Evolutionary conservation across 2,329 filamentous ascomycete species (phyloP).

Genomic region (Colletotrichum incanum): DNA sequence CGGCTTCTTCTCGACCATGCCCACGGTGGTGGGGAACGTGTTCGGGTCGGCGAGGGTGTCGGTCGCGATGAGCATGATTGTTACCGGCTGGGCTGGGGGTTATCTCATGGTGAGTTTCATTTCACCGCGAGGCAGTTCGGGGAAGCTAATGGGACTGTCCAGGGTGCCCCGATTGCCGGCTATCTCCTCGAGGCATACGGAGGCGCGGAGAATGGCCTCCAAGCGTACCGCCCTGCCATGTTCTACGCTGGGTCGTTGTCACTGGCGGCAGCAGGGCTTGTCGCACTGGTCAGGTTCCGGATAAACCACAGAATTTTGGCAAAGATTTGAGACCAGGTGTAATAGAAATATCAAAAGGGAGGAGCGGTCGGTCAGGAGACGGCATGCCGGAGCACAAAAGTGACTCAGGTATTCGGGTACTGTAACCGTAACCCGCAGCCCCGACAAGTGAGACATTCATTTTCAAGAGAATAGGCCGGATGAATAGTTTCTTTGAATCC

Average conservation of each 20-base stretch:
- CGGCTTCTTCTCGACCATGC: conserved; percentile 76
- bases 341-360: too few relatives aligned
- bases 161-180: conserved; percentile 73
- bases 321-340: conserved; percentile 49
- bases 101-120: conserved; percentile 68
- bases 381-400: not conserved
- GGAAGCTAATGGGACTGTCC: not conserved
- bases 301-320: conserved; percentile 56
- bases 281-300: conserved; percentile 60
- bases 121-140: not conserved
- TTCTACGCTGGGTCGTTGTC: conserved; percentile 73
- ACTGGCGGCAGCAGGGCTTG: conserved; percentile 59
- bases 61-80: conserved; percentile 74
- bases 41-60: conserved; percentile 70
- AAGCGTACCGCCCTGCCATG: conserved; percentile 73
- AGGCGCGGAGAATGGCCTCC: conserved; percentile 63
- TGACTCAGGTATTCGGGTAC: too few relatives aligned
- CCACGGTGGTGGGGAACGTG: conserved; percentile 72
- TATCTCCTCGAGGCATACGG: conserved; percentile 71
- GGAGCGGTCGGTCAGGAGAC: not conserved
- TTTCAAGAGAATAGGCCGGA: not conserved
- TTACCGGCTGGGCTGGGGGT: conserved; percentile 73
- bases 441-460: not conserved
- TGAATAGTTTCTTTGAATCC: not conserved
- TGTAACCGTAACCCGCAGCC: not conserved